A percentile compares a stretch with the other conserved stretches of the same genome.
phyloP scores from a whole-genome alignment of 768 basidiomycete species.

The Pleurotus ostreatus region DNA sequence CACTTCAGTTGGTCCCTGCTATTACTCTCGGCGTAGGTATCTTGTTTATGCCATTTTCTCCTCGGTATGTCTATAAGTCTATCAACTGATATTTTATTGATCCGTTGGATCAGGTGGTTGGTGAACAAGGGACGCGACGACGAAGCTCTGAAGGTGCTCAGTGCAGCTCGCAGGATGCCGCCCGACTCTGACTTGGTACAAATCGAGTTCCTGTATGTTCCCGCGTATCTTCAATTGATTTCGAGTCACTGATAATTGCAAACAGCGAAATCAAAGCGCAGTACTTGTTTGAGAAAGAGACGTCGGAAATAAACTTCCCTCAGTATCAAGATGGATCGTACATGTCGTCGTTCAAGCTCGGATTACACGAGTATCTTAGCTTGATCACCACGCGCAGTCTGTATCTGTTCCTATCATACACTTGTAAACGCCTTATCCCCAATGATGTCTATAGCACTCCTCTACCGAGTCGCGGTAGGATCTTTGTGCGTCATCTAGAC shows the following conservation, averaged over 20 bases:
- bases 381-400: slow-evolving; percentile 48
- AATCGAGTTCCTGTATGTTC: slow-evolving; percentile 65
- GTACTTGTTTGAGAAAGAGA: slow-evolving; percentile 70
- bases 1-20: slow-evolving; percentile 72
- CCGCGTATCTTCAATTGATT: background rate
- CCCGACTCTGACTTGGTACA: slow-evolving; percentile 64
- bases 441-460: slow-evolving; percentile 34
- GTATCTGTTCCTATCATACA: slow-evolving; percentile 4
- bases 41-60: slow-evolving; percentile 77
- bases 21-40: slow-evolving; percentile 67
- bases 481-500: slow-evolving; percentile 35
- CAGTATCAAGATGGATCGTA: slow-evolving; percentile 60
- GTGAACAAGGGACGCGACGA: slow-evolving; percentile 74
- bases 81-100: background rate
- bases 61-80: slow-evolving; percentile 38
- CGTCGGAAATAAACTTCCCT: slow-evolving; percentile 50
- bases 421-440: background rate
- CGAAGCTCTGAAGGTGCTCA: slow-evolving; percentile 63
- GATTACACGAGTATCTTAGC: slow-evolving; percentile 56
- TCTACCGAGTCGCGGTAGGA: slow-evolving; percentile 61
- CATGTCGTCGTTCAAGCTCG: slow-evolving; percentile 57
- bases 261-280: slow-evolving; percentile 69
- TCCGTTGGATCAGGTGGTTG: slow-evolving; percentile 49
- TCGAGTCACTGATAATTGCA: background rate
- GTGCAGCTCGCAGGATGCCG: slow-evolving; percentile 51